Base-by-base conservation (phyloP, 192 early-diverging fungal species). In the Lobosporangium transversale region DNA sequence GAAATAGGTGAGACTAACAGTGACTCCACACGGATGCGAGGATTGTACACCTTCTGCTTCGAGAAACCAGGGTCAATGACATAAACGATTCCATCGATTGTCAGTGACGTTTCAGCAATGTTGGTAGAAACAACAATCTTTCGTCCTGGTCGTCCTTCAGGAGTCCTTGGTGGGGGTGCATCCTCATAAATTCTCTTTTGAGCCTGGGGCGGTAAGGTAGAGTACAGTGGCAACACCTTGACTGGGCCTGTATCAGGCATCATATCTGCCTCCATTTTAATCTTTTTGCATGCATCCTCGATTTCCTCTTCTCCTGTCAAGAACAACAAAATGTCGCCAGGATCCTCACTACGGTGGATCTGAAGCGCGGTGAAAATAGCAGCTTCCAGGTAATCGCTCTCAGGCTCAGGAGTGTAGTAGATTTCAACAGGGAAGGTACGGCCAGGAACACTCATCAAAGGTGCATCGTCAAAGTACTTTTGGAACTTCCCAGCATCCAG, bases 1-100 rank as follows among this genome's bases (percentile, higher is more conserved):
- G 92, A 94, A 57, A 98, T 98, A 10, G 98, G 97, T 27, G 90
- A 92, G 15, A 98, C 96, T 57, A 98, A 82, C 56, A 99, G 87
- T 24, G 92, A 94, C 78, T 98, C 98, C 49, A 98, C 95, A 55
- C 96, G 88, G 56, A 97, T 93, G 56, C 97, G 92, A 31, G 98
- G 97, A 78, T 99, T 96, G 82, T 97, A 99, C 26, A 98, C 95
- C 80, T 98, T 98, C 81, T 98, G 97, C 69, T 99, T 99, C n/a
- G 96, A 90, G 68, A 99, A 98, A 10, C 97, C 98, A 44, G 95
- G 95, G 68, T 98, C 98, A 60, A 99, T 92, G 37, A 98, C 98
- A 80, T 98, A 98, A 12, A 98, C 96, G 57, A 99, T 97, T 66
- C 96, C 97, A 78, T 98, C 97, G 50, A 99, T 98, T 2, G 98